phyloP scores from a whole-genome alignment of 2,329 filamentous ascomycete genomes.

The Emericellopsis cladophorae region DNA sequence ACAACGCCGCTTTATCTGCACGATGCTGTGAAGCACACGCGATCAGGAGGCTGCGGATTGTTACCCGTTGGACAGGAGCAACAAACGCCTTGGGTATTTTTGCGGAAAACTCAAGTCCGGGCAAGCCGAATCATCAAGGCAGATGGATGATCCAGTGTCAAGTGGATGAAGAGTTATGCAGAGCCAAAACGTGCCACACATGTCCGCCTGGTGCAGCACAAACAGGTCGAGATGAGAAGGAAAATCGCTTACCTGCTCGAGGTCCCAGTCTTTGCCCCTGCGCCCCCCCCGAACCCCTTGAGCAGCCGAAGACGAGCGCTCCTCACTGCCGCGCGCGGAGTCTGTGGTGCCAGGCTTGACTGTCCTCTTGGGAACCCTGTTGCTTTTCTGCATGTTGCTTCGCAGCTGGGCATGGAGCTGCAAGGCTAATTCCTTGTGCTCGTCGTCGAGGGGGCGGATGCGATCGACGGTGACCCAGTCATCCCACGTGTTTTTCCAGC shows the following conservation, averaged over 20 bases:
- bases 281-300: constrained; percentile 56
- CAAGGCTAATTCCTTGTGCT: constrained; percentile 80
- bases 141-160: too few relatives aligned
- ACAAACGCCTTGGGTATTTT: too few relatives aligned
- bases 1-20: too few relatives aligned
- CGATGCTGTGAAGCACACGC: too few relatives aligned
- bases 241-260: constrained; percentile 55
- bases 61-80: too few relatives aligned
- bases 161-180: too few relatives aligned
- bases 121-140: too few relatives aligned
- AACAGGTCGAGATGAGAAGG: not conserved
- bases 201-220: too few relatives aligned
- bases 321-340: constrained; percentile 61
- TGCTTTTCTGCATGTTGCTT: constrained; percentile 36
- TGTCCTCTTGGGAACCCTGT: constrained; percentile 40
- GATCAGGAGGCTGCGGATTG: too few relatives aligned
- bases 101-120: too few relatives aligned
- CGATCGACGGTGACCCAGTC: constrained; percentile 95
- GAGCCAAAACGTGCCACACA: too few relatives aligned
- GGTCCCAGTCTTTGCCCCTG: constrained; percentile 66
- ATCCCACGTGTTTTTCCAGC: constrained; percentile 99
- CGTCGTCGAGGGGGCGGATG: constrained; percentile 85
- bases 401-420: constrained; percentile 60
- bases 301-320: constrained; percentile 51
- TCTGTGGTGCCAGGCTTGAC: constrained; percentile 23